Evolutionary conservation across 768 basidiomycete genomes (phyloP).

Genomic region (Lentinula edodes): DNA sequence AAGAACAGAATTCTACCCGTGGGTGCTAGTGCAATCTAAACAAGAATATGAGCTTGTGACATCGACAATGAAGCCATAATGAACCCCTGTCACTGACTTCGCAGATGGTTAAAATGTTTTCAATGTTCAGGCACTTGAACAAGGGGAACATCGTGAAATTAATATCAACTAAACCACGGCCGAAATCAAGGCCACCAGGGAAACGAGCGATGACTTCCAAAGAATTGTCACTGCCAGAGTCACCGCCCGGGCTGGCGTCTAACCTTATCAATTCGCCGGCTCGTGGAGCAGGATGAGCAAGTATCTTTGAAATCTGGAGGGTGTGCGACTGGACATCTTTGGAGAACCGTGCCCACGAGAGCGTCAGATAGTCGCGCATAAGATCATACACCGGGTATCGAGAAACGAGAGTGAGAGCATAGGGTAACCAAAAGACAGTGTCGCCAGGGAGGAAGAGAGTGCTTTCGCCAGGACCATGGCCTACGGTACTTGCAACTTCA

Average conservation of each 20-base stretch:
- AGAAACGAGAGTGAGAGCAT: slow-evolving; percentile 84
- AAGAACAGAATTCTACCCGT: slow-evolving; percentile 85
- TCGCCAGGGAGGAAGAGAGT: slow-evolving; percentile 85
- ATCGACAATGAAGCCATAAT: not conserved
- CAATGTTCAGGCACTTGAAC: not conserved
- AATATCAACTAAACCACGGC: slow-evolving; percentile 84
- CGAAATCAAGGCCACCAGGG: slow-evolving; percentile 92
- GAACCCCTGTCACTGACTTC: slow-evolving; percentile 46
- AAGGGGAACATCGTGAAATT: slow-evolving; percentile 95
- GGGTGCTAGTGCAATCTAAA: slow-evolving; percentile 77
- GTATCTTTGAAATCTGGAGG: slow-evolving; percentile 82
- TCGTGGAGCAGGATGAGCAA: slow-evolving; percentile 82
- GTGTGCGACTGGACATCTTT: slow-evolving; percentile 94
- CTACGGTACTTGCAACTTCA: slow-evolving; percentile 74
- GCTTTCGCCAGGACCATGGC: slow-evolving; percentile 82
- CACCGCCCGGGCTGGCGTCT: slow-evolving; percentile 68
- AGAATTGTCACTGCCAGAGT: slow-evolving; percentile 38
- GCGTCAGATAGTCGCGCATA: slow-evolving; percentile 93
- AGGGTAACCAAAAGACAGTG: slow-evolving; percentile 93
- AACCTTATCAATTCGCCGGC: slow-evolving; percentile 83
- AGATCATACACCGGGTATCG: slow-evolving; percentile 92
- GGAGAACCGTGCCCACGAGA: slow-evolving; percentile 91
- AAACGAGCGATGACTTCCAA: slow-evolving; percentile 87
- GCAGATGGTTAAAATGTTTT: slow-evolving; percentile 73
- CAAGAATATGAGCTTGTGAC: not conserved